Conservation (phyloP, 805 yeast genomes). For the Myxozyma melibiosi region DNA sequence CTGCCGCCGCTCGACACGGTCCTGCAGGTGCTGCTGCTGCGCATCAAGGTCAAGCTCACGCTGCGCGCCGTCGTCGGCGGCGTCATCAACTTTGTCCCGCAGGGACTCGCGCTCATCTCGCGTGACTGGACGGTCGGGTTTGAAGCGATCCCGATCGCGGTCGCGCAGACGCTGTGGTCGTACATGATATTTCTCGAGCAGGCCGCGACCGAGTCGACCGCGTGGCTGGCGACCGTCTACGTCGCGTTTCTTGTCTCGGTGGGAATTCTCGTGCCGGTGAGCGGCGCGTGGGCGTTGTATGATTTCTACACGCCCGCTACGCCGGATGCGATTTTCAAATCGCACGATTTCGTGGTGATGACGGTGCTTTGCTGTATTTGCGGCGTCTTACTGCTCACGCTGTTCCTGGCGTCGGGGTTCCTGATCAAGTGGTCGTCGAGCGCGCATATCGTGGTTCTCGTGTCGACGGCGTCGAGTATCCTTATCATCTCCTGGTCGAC, state of each 20-base stretch:
- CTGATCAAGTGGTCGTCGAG: constrained; percentile 28
- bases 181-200: constrained; percentile 27
- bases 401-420: constrained; percentile 27
- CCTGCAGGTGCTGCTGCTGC: constrained; percentile 22
- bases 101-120: constrained; percentile 20
- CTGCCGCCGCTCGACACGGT: constrained; percentile 29
- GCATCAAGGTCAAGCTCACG: constrained; percentile 11
- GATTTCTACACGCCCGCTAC: background rate
- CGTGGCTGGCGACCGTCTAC: constrained; percentile 31
- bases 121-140: constrained; percentile 26
- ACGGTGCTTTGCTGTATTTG: background rate
- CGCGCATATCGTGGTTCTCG: constrained; percentile 29
- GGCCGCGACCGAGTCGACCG: constrained; percentile 27
- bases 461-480: constrained; percentile 29
- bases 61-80: constrained; percentile 16
- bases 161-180: constrained; percentile 26
- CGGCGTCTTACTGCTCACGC: constrained; percentile 11
- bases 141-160: constrained; percentile 26
- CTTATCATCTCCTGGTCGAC: constrained; percentile 16
- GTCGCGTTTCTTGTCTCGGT: constrained; percentile 25
- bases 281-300: constrained; percentile 7
- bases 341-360: background rate
- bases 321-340: background rate
- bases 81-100: constrained; percentile 27
- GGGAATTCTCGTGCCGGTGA: constrained; percentile 8